Base-by-base conservation (phyloP, 2,329 filamentous ascomycete genomes). In the Cytospora paraplurivora region DNA sequence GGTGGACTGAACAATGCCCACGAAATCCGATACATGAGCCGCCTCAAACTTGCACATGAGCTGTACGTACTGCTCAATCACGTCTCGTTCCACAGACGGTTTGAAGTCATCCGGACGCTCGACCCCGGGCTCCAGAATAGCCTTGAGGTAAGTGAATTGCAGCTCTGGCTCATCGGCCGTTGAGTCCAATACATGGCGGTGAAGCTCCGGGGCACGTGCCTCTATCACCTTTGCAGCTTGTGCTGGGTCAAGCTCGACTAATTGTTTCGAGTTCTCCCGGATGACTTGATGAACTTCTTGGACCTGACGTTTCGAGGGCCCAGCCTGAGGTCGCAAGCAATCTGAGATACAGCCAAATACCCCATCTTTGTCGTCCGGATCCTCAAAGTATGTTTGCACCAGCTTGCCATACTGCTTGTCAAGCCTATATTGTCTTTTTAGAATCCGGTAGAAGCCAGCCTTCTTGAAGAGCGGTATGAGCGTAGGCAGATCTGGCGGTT, bases 1-100 rank as follows among this genome's bases (percentile, higher is more conserved):
- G 12, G 89, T 88, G 3, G 88, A 88, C 69, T 92, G 90, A 2
- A 96, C 81, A 1, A 85, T 74, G 44, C 89, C 88, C 34, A 98
- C 85, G 73, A 95, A 99, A 62, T 93, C 88, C 3, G 91, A 91
- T 1, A 99, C 94, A 70, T 93, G 92, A 0, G 83, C 77, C 3
- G 92, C 86, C 65, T 97, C 86, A 73, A 92, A 97, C 62, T 81
- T 85, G 76, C 96, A 99, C 88, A 98, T 93, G 32, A 99, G 84
- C 69, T 90, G 90, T 5, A 98, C 88, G 74, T 98, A 98, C 62
- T 84, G 84, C 74, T 98, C 95, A 7, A 90, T 79, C 68, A 97
- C 87, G 38, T 84, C 82, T 50, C 85, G 81, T 50, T 85, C 82
- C 60, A 72, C 69, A n/a, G 71, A 65, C 19, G 65, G 56, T 32